Base-by-base conservation (phyloP, 176 grass and related monocot genomes). In the Musa acuminata region DNA sequence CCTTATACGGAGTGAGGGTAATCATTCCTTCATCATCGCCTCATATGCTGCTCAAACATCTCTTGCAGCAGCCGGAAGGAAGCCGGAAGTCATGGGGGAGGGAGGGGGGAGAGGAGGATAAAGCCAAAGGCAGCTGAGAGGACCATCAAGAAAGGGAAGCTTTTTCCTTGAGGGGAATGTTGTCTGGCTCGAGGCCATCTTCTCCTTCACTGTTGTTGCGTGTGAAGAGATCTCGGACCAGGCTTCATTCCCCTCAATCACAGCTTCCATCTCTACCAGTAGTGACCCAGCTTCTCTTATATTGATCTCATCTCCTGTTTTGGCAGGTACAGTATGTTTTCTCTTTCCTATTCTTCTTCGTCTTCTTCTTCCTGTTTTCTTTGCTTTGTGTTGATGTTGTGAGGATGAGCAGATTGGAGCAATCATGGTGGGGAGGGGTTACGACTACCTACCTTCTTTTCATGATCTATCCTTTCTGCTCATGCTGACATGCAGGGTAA, bases 171-270 rank as follows among this genome's bases (percentile, higher is more conserved):
- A 27, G 72, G 72, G 72, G 72, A 58, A 74, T 74, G 72, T 74
- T 74, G 72, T 74, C 72, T 74, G 72, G 72, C 72, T 74, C 72
- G 53, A 74, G 72, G 72, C 72, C 72, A 3, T 11, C 8, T 12
- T 67, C 25, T 67, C 67, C 3, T 51, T 19, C 9, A 22, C 35
- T 43, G 35, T 43, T 43, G 35, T 70, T 8, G 14, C 64, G 4
- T 14, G 11, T 6, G 25, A 16, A 19, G 17, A 12, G 78, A 91
- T 91, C 94, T 98, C 94, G 94, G 94, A 98, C 94, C 94, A 98
- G 94, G 94, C 94, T 98, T 98, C 94, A 98, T 98, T 98, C 94
- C 94, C 90, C 94, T 81, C 80, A 89, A 81, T 70, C 62, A 80
- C 85, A 85, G 88, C 85, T 93, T 94, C 82, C 89, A 57, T 19